Evolutionary conservation across 495 filamentous ascomycete genomes (phyloP).

Genomic region (Xylaria venustula): DNA sequence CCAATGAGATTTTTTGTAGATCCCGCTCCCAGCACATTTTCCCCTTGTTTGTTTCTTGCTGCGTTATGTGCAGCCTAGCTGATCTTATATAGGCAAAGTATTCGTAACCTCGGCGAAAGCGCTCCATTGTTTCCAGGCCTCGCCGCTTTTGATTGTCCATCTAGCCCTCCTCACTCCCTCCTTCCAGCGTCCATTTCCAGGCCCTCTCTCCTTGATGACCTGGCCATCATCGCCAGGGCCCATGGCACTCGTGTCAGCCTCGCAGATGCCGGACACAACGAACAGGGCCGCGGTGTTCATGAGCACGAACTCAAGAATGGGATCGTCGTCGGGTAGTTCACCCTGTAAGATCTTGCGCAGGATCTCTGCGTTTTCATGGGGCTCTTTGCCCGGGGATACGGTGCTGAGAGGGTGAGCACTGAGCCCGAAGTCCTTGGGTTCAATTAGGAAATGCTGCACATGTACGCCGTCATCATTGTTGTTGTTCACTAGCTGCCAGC

Average conservation of each 20-base stretch:
- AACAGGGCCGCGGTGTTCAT: conserved; percentile 90
- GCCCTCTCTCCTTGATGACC: conserved; percentile 76
- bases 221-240: conserved; percentile 61
- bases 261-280: conserved; percentile 81
- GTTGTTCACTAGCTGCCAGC: conserved; percentile 72
- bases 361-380: conserved; percentile 82
- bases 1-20: too few species aligned
- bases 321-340: conserved; percentile 68
- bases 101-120: conserved; percentile 63
- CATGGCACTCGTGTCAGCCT: conserved; percentile 73
- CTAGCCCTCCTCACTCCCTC: conserved; percentile 81
- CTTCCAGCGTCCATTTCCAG: conserved; percentile 86
- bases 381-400: conserved; percentile 81
- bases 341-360: conserved; percentile 73
- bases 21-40: too few species aligned
- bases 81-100: conserved; percentile 18
- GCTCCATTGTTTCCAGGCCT: conserved; percentile 71
- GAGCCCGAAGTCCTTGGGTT: conserved; percentile 83
- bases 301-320: conserved; percentile 89
- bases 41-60: neutral
- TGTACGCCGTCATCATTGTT: conserved; percentile 49
- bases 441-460: conserved; percentile 70
- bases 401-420: conserved; percentile 67
- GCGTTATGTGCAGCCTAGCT: neutral
- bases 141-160: conserved; percentile 79